Evolutionary conservation across 2,329 filamentous ascomycete genomes (phyloP).

Genomic region (Apiospora phragmitis): DNA sequence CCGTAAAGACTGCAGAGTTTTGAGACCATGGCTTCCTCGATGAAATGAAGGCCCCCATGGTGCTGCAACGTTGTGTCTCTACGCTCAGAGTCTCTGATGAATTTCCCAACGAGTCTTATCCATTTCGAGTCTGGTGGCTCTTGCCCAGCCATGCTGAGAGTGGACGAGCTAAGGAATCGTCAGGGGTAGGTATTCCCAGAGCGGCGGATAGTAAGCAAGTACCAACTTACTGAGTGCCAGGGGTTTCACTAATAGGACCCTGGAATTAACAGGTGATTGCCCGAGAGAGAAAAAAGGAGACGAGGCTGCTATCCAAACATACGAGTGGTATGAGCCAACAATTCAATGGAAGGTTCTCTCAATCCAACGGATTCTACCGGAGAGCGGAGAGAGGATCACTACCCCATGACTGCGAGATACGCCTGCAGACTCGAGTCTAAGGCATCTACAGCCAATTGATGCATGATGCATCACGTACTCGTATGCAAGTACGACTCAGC

Average conservation of each 20-base stretch:
- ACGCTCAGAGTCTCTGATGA: background rate
- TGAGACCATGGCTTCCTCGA: slow-evolving; percentile 1
- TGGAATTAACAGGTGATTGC: slow-evolving; percentile 7
- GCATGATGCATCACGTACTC: no score
- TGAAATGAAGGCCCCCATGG: background rate
- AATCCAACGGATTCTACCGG: background rate
- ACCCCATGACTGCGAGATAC: background rate
- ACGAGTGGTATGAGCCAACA: background rate
- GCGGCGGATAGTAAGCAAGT: background rate
- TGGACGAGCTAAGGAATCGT: background rate
- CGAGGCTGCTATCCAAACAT: background rate
- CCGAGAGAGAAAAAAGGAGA: background rate
- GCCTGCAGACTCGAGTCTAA: background rate
- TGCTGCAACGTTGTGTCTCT: slow-evolving; percentile 6
- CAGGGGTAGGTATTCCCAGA: background rate
- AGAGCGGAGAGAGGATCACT: background rate
- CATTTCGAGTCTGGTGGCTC: background rate
- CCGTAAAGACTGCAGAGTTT: background rate
- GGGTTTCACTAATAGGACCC: slow-evolving; percentile 8
- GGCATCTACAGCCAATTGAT: background rate
- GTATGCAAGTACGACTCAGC: background rate
- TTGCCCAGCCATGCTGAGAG: background rate
- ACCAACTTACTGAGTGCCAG: background rate
- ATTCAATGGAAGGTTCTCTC: background rate
- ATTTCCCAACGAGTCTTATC: slow-evolving; percentile 1